These are phyloP conservation scores for Annulohypoxylon maeteangense DNA, from an alignment of 495 filamentous ascomycete genomes.

Conservation along the genomic window DNA sequence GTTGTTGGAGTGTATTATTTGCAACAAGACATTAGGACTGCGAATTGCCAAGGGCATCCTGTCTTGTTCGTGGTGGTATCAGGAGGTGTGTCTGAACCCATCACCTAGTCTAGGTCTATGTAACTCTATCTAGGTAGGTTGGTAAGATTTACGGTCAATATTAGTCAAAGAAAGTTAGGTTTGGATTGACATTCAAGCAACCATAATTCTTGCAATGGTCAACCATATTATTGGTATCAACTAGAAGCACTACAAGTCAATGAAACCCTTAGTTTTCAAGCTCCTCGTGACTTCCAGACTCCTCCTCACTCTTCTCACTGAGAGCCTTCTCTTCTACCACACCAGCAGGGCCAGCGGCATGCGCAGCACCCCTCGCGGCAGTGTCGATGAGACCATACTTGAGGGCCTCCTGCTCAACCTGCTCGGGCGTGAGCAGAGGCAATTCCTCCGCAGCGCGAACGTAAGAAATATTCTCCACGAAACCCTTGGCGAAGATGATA, in stretches of 20 bases:
- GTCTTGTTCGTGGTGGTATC: not conserved
- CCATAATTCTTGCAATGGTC: not conserved
- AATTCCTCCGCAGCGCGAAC: constrained; percentile 76
- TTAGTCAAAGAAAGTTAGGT: not conserved
- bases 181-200: constrained; percentile 1
- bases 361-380: constrained; percentile 39
- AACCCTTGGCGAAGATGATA: constrained; percentile 72
- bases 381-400: constrained; percentile 67
- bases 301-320: constrained; percentile 41
- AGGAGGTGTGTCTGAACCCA: not conserved
- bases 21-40: not conserved
- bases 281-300: constrained; percentile 36
- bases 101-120: constrained; percentile 22
- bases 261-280: constrained; percentile 33
- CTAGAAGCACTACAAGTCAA: constrained; percentile 15
- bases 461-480: constrained; percentile 77
- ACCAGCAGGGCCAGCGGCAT: constrained; percentile 30
- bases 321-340: constrained; percentile 39
- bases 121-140: constrained; percentile 7
- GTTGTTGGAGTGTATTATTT: not conserved
- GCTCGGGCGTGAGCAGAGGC: constrained; percentile 69
- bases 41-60: not conserved
- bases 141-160: not conserved
- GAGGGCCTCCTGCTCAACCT: constrained; percentile 70
- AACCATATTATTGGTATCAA: constrained; percentile 20